These are phyloP conservation scores for Fusarium globosum DNA, from an alignment of 2,329 filamentous ascomycete genomes.

Conservation along the genomic window DNA sequence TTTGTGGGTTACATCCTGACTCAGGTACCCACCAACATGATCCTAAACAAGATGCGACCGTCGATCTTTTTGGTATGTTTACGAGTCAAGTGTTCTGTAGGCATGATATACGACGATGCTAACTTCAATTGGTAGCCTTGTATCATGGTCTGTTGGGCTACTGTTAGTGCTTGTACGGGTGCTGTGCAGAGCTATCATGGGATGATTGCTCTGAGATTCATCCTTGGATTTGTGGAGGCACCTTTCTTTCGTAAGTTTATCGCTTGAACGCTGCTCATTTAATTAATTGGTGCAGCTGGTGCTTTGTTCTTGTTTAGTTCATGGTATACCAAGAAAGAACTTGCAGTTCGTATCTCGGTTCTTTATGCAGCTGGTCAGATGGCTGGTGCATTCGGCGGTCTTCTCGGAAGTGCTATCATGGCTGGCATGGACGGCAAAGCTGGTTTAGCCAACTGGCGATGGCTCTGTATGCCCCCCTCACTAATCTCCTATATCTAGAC, in stretches of 20 bases:
- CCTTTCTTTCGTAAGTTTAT: slow-evolving; percentile 1
- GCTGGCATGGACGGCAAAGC: slow-evolving; percentile 68
- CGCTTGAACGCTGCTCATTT: too few species aligned
- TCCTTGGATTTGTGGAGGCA: slow-evolving; percentile 19
- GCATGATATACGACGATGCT: background rate
- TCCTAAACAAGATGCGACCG: slow-evolving; percentile 62
- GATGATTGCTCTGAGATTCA: slow-evolving; percentile 9
- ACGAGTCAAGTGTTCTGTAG: background rate
- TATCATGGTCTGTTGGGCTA: slow-evolving; percentile 13
- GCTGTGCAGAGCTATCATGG: slow-evolving; percentile 5
- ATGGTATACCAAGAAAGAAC: slow-evolving; percentile 63
- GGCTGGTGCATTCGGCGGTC: slow-evolving; percentile 76
- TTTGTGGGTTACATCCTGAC: slow-evolving; percentile 63
- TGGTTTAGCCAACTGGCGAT: slow-evolving; percentile 72
- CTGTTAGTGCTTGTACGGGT: slow-evolving; percentile 50
- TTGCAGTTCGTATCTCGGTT: slow-evolving; percentile 72
- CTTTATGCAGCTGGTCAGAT: slow-evolving; percentile 76
- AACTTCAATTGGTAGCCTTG: background rate
- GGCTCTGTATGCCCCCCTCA: slow-evolving; percentile 23
- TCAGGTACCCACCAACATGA: slow-evolving; percentile 63
- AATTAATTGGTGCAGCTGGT: background rate
- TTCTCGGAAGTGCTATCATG: slow-evolving; percentile 73
- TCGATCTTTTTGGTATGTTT: slow-evolving; percentile 53
- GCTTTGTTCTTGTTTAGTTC: slow-evolving; percentile 15
- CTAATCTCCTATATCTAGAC: rapidly evolving